Conservation (phyloP, 2,329 filamentous ascomycete species). For the Aspergillus sclerotialis region DNA sequence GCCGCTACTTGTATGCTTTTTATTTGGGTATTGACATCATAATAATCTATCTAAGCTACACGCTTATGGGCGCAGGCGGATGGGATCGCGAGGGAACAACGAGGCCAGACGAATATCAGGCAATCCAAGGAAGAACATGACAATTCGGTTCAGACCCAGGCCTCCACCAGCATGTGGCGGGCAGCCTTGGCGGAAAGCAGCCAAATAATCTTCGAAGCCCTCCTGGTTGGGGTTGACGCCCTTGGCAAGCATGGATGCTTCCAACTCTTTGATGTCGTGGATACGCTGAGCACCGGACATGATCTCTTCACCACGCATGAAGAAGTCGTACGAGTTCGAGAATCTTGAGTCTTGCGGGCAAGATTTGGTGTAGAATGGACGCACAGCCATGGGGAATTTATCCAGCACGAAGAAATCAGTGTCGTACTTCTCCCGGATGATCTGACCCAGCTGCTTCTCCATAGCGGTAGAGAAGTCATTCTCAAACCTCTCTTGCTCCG, state of each 20-base stretch:
- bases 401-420: constrained; percentile 97
- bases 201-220: constrained; percentile 58
- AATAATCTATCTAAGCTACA: no score
- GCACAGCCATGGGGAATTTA: constrained; percentile 83
- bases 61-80: constrained; percentile 44
- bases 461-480: constrained; percentile 43
- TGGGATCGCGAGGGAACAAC: constrained; percentile 58
- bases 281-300: constrained; percentile 62
- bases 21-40: no score
- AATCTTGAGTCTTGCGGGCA: constrained; percentile 60
- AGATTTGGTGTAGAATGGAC: constrained; percentile 88
- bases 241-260: constrained; percentile 52
- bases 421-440: constrained; percentile 81
- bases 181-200: constrained; percentile 58
- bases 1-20: no score
- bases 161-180: constrained; percentile 60
- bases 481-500: constrained; percentile 42
- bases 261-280: constrained; percentile 53
- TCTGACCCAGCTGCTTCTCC: constrained; percentile 67
- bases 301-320: constrained; percentile 65
- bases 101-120: constrained; percentile 57
- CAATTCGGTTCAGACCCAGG: constrained; percentile 59
- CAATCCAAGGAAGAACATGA: constrained; percentile 60
- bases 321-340: constrained; percentile 64
- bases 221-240: constrained; percentile 53